Conservation (phyloP, 2,329 filamentous ascomycete species). For the Alternaria incomplexa region DNA sequence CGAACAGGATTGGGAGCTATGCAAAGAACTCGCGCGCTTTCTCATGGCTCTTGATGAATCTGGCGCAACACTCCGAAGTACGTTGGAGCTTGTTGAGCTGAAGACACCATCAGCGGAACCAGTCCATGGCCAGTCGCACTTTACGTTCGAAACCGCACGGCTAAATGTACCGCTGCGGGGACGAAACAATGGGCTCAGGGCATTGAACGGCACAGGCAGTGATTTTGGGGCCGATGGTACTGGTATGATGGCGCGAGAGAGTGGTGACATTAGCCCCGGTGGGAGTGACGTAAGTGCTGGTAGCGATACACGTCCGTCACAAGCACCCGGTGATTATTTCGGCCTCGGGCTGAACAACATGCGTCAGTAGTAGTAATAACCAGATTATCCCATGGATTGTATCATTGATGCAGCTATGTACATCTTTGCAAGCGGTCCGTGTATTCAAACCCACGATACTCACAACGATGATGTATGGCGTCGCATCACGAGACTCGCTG, state of each 20-base stretch:
- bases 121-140: conserved; percentile 32
- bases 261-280: conserved; percentile 23
- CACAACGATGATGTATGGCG: background rate
- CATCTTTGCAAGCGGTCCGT: background rate
- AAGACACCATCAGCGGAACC: conserved; percentile 37
- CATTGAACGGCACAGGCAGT: background rate
- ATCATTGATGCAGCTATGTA: background rate
- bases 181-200: conserved; percentile 6
- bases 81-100: conserved; percentile 62
- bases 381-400: background rate
- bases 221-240: conserved; percentile 2
- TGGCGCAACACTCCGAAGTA: conserved; percentile 77
- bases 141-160: conserved; percentile 39
- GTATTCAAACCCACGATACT: background rate
- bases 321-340: conserved; percentile 28
- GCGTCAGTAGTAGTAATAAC: background rate
- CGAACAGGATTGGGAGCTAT: conserved; percentile 92
- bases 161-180: conserved; percentile 33
- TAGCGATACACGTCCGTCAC: conserved; percentile 9
- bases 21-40: conserved; percentile 94
- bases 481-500: background rate
- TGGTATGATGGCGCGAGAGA: conserved; percentile 18
- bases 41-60: conserved; percentile 89
- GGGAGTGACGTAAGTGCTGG: conserved; percentile 18
- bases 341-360: conserved; percentile 20